A percentile compares a stretch with the other conserved stretches of the same genome.
Conservation (phyloP, 805 yeast genomes). For the Kodamaea leandrae region DNA sequence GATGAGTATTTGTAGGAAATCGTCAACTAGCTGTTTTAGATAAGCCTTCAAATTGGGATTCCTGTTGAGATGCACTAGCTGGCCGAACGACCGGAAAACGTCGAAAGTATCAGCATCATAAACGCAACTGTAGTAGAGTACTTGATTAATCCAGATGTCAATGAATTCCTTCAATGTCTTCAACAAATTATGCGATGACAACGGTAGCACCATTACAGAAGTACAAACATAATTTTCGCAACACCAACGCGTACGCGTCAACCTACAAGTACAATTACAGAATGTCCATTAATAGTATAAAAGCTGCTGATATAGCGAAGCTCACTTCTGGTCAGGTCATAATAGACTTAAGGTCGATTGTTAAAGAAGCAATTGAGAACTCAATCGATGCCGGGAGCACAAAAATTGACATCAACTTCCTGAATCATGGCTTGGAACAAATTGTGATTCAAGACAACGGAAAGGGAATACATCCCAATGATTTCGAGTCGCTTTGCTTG, state of each 20-base stretch:
- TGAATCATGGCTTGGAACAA: slow-evolving; percentile 69
- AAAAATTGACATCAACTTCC: slow-evolving; percentile 64
- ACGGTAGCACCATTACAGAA: slow-evolving; percentile 5
- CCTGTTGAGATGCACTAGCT: slow-evolving; percentile 41
- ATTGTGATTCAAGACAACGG: slow-evolving; percentile 73
- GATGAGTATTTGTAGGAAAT: slow-evolving; percentile 17
- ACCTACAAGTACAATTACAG: neutral
- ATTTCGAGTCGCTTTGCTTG: slow-evolving; percentile 52
- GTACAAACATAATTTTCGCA: neutral
- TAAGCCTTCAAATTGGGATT: slow-evolving; percentile 49
- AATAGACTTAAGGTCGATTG: slow-evolving; percentile 68
- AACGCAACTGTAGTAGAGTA: slow-evolving; percentile 50
- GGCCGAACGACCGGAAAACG: slow-evolving; percentile 39
- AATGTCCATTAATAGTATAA: slow-evolving; percentile 9
- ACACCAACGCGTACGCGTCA: slow-evolving; percentile 1
- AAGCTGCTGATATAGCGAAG: slow-evolving; percentile 55
- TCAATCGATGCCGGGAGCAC: slow-evolving; percentile 75
- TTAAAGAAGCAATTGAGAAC: slow-evolving; percentile 86
- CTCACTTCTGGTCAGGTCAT: slow-evolving; percentile 95
- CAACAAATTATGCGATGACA: slow-evolving; percentile 30
- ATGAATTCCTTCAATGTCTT: slow-evolving; percentile 47
- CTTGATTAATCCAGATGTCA: slow-evolving; percentile 50
- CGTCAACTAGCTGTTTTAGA: slow-evolving; percentile 36
- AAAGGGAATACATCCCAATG: slow-evolving; percentile 53
- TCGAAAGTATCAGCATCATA: slow-evolving; percentile 54